Percentiles rank a stretch among this genome's conserved stretches.
These are phyloP conservation scores for Orychophragmus violaceus DNA, from an alignment of 345 rosid species.

Conservation along the genomic window DNA sequence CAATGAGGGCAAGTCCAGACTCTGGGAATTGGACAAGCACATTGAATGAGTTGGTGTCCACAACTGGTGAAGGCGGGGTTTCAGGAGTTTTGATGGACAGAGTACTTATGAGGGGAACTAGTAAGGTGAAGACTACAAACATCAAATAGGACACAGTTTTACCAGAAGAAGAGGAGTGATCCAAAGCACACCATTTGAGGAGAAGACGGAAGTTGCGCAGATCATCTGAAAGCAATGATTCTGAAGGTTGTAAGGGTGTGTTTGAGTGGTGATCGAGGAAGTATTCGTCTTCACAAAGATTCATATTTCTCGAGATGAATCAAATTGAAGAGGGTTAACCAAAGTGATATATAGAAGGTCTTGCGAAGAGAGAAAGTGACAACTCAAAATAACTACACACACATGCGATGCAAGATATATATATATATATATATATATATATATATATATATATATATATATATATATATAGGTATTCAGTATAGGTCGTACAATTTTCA, in stretches of 20 bases:
- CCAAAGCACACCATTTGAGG: slow-evolving; percentile 63
- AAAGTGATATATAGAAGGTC: neutral
- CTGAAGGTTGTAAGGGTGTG: slow-evolving; percentile 35
- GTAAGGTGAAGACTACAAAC: slow-evolving; percentile 39
- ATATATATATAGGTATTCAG: neutral
- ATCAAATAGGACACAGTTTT: slow-evolving; percentile 43
- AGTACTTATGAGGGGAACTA: slow-evolving; percentile 41
- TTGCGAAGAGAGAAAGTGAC: slow-evolving; percentile 1
- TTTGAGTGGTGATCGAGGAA: slow-evolving; percentile 11
- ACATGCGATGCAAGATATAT: neutral
- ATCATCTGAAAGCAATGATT: slow-evolving; percentile 40
- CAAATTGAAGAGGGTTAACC: neutral
- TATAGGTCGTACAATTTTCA: neutral
- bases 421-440: no score
- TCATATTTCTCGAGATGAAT: slow-evolving; percentile 6
- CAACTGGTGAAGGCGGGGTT: slow-evolving; percentile 18
- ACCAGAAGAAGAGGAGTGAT: slow-evolving; percentile 54
- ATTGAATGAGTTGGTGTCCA: slow-evolving; percentile 44
- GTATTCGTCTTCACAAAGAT: slow-evolving; percentile 13
- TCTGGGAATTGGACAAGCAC: slow-evolving; percentile 57
- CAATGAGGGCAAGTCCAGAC: slow-evolving; percentile 52
- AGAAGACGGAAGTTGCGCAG: slow-evolving; percentile 45
- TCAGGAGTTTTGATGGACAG: slow-evolving; percentile 30
- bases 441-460: no score
- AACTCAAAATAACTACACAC: slow-evolving; percentile 12